Base-by-base conservation (phyloP, 2,329 filamentous ascomycete genomes). In the Xylariaceae sp. region DNA sequence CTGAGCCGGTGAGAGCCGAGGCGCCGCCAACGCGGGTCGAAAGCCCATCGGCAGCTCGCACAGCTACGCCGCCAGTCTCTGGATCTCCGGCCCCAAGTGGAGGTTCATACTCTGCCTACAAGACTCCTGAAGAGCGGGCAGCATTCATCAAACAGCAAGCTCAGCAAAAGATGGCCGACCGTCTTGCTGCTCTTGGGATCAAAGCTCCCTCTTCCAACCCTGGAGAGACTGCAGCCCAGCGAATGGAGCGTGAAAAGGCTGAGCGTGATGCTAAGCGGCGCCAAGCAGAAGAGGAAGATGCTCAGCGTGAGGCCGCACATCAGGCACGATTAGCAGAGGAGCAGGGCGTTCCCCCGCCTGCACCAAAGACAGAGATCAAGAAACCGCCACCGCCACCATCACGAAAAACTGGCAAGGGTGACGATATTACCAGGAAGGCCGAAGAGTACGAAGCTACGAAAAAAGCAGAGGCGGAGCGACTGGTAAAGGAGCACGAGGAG, bases 71-170 rank as follows among this genome's bases (percentile, higher is more conserved):
- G 14, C 63, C 75, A 14, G 66, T 75, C 31, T 71, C 78, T 71
- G 57, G 50, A 18, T 66, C 65, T 31, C 64, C 65, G 18, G 74
- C 78, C 11, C 71, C 80, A 18, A 75, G 75, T 17, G 80, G 82
- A 31, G 82, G 84, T 2, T 87, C 88, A 1, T 95, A 96, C 66
- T 81, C 89, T 2, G 82, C 90, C 5, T 95, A 94, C 69, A 90
- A 89, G 71, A 96, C 92, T 0, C 88, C 92, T 0, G 92, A 97
- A 70, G 93, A 99, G 65, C 84, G 94, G 50, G 91, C 95, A 34
- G 91, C 93, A 5, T 96, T 95, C 65, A 97, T 97, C 66, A 96
- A 95, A 69, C 92, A 97, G 69, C 93, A 97, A 69, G 95, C 94
- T 9, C 92, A 97, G 69, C 90, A 93, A 67, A 89, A 93, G 54